Evolutionary conservation across 108 stramenopile genomes (phyloP), one percentile per base, ranked within the genome.

Genomic region (Cyclotella distinguenda): DNA sequence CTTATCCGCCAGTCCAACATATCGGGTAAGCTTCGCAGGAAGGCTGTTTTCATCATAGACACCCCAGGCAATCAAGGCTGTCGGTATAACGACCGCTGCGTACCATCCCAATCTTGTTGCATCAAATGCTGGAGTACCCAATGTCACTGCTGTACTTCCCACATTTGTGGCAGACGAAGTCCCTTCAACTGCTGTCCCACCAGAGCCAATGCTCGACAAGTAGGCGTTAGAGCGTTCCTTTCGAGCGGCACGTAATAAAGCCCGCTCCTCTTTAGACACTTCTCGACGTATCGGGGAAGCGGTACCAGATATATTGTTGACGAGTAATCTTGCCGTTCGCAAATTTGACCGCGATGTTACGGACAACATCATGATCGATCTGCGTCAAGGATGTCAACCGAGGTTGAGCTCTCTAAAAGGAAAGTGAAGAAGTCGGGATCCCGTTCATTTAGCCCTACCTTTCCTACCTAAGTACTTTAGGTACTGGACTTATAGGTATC

Each of bases 41-140:
- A 87, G 89, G 74, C 88, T 89, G 47, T 89, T 60, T 8, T 80
- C 79, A 48, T 91, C 89, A 22, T 74, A 53, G 11, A 85, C 68
- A 23, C 88, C 93, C 93, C 93, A 94, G 0, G 72, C 76, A 34
- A 93, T 58, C 21, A 93, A 43, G 1, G 71, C 86, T 15, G 87
- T 78, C 9, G 92, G 92, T 12, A 90, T 60, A 0, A 68, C 50
- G 11, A 93, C 56, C n/a, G 82, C 87, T 27, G 82, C 77, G 63
- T 86, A 85, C 81, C 83, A 90, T 19, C 84, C 59, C 64, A 79
- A 64, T 13, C 82, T 59, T n/a, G 73, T 26, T 23, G 67, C 54
- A 52, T 70, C 64, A 48, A 68, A 77, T 40, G 54, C 45, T 16
- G 70, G 52, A 42, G 66, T 57, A 28, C 53, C 30, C 10, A 28